phyloP scores from a whole-genome alignment of 805 yeast genomes.

The Saccharomyces jurei region DNA sequence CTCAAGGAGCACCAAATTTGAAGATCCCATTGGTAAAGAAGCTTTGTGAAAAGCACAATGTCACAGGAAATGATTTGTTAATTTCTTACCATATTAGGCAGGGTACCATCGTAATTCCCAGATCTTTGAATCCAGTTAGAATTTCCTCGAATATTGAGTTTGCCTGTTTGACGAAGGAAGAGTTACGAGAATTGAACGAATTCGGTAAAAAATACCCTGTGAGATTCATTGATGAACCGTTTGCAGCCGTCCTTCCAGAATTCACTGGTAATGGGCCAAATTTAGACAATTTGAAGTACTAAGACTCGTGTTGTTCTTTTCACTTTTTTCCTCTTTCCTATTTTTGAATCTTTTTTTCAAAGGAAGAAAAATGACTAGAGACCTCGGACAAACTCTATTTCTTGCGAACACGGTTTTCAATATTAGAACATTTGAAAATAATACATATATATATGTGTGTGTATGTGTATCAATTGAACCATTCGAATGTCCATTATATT shows the following conservation, averaged over 20 bases:
- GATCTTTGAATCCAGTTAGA: constrained; percentile 63
- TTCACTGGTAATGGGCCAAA: constrained; percentile 15
- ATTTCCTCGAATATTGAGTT: constrained; percentile 37
- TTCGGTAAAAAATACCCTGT: constrained; percentile 27
- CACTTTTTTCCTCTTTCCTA: neutral
- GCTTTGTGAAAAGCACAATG: constrained; percentile 50
- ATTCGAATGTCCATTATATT: neutral
- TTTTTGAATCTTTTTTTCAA: neutral
- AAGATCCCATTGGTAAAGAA: constrained; percentile 41
- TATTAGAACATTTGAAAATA: neutral
- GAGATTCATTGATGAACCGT: constrained; percentile 28
- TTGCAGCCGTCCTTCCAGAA: constrained; percentile 24
- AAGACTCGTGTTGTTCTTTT: neutral
- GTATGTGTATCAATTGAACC: neutral
- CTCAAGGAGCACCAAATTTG: constrained; percentile 56
- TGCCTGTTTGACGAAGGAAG: constrained; percentile 36
- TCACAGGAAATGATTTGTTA: constrained; percentile 47
- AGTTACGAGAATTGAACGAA: constrained; percentile 32
- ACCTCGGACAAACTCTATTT: neutral
- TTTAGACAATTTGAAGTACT: neutral
- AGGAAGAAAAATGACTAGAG: neutral
- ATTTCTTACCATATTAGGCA: constrained; percentile 56
- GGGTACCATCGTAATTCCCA: constrained; percentile 57
- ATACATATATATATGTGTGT: neutral
- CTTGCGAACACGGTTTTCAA: neutral